Base-by-base conservation (phyloP, 2,329 filamentous ascomycete species). In the Penicillium olsonii region DNA sequence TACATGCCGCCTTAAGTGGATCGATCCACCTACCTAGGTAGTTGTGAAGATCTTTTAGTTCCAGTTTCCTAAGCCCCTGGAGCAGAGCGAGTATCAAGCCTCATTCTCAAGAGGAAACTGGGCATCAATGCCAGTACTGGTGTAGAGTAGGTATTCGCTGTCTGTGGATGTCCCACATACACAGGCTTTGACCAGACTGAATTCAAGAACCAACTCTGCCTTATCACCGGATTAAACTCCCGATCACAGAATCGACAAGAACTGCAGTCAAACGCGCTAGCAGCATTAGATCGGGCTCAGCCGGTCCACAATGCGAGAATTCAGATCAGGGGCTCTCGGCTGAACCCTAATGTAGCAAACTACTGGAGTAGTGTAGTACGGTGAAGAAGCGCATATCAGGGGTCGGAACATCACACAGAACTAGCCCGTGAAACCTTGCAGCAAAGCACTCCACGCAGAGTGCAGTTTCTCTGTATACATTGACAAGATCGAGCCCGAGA, bases 21-120 rank as follows among this genome's bases (percentile, higher is more conserved):
- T 17, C 33, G n/a, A 11, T 35, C 33, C 33, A 35, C 33, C n/a
- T 20, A n/a, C n/a, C n/a, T n/a, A n/a, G n/a, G n/a, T n/a, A 29
- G 26, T 40, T 37, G 49, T 47, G 42, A 47, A 47, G 49, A 44
- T 42, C 44, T 52, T 40, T 14, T 41, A 48, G 50, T 24, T 24
- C 22, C n/a, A n/a, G n/a, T n/a, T n/a, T n/a, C n/a, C n/a, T n/a
- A n/a, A n/a, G n/a, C n/a, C n/a, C n/a, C n/a, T n/a, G n/a, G n/a
- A n/a, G n/a, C n/a, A n/a, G n/a, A n/a, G n/a, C n/a, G n/a, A n/a
- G 22, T 24, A 8, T 24, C 8, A 24, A 4, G 8, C 22, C 22
- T 24, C 22, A 24, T 24, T 24, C 8, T 24, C 22, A 4, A 24
- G 8, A 8, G 22, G 22, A n/a, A n/a, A n/a, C n/a, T n/a, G n/a